These are phyloP conservation scores for Fusarium pseudonygamai DNA, from an alignment of 2,329 filamentous ascomycete species.

Conservation along the genomic window DNA sequence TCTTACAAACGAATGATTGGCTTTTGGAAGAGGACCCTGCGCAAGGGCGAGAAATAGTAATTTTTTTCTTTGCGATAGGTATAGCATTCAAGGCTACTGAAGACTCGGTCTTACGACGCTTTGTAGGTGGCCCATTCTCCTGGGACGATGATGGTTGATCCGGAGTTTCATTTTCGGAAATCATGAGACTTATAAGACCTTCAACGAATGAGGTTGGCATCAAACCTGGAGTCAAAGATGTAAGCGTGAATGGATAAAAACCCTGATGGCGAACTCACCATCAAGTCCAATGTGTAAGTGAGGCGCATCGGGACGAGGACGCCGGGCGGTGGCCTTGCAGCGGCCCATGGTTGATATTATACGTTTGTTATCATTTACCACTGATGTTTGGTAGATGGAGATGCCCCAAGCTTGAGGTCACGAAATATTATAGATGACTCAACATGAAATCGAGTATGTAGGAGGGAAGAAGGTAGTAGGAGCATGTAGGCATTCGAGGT, in stretches of 20 bases:
- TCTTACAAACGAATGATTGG: slow-evolving; percentile 14
- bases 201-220: slow-evolving; percentile 40
- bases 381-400: not conserved
- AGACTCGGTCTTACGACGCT: slow-evolving; percentile 46
- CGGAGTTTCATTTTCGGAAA: slow-evolving; percentile 5
- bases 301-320: not conserved
- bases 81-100: slow-evolving; percentile 31
- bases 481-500: slow-evolving; percentile 24
- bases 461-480: slow-evolving; percentile 24
- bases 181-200: slow-evolving; percentile 36
- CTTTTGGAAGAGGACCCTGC: slow-evolving; percentile 8
- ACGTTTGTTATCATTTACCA: not conserved
- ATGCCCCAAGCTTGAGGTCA: not conserved
- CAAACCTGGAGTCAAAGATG: slow-evolving; percentile 27
- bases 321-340: slow-evolving; percentile 19
- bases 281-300: slow-evolving; percentile 34
- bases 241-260: not conserved
- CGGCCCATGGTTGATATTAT: slow-evolving; percentile 19
- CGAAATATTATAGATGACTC: slow-evolving; percentile 3
- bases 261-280: slow-evolving; percentile 35
- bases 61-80: slow-evolving; percentile 37
- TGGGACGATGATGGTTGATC: slow-evolving; percentile 12
- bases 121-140: slow-evolving; percentile 35
- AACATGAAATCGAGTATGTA: slow-evolving; percentile 21
- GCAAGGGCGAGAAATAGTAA: slow-evolving; percentile 44